Evolutionary conservation across 352 stramenopile genomes (phyloP).

Genomic region (Phytopythium sindhum): DNA sequence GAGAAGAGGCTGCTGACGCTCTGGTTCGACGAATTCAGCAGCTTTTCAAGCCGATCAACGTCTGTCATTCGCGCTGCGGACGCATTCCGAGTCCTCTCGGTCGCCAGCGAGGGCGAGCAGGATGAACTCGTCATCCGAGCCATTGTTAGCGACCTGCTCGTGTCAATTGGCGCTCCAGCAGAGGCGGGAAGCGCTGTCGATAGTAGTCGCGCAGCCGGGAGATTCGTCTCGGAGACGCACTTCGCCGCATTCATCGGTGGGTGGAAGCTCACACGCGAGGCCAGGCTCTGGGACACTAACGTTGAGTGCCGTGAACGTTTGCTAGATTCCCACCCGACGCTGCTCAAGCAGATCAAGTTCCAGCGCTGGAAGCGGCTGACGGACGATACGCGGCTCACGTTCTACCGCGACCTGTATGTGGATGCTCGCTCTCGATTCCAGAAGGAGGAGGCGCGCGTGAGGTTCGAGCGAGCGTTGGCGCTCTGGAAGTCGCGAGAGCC

Average conservation of each 20-base stretch:
- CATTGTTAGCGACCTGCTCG: conserved; percentile 17
- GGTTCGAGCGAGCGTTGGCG: conserved; percentile 27
- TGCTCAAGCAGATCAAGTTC: conserved; percentile 27
- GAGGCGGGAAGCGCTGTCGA: conserved; percentile 9
- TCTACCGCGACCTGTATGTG: conserved; percentile 46
- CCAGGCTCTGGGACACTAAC: conserved; percentile 8
- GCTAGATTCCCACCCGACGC: conserved; percentile 15
- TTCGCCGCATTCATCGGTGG: conserved; percentile 13
- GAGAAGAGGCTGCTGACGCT: conserved; percentile 37
- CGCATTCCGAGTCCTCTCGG: conserved; percentile 25
- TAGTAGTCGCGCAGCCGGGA: conserved; percentile 3
- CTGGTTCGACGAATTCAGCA: conserved; percentile 58
- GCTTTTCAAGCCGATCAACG: conserved; percentile 16
- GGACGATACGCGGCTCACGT: conserved; percentile 52
- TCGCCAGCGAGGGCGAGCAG: conserved; percentile 25
- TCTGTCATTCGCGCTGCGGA: conserved; percentile 25
- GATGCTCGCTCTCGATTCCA: conserved; percentile 35
- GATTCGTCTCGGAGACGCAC: conserved; percentile 11
- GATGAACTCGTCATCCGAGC: conserved; percentile 38
- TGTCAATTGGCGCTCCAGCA: neutral
- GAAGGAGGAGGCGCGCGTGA: conserved; percentile 29
- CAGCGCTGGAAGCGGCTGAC: conserved; percentile 54
- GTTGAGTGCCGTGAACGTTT: neutral
- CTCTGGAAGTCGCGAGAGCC: conserved; percentile 51
- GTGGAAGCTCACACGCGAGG: neutral